Base-by-base conservation (phyloP, 306 rosid genomes). In the Benincasa hispida region DNA sequence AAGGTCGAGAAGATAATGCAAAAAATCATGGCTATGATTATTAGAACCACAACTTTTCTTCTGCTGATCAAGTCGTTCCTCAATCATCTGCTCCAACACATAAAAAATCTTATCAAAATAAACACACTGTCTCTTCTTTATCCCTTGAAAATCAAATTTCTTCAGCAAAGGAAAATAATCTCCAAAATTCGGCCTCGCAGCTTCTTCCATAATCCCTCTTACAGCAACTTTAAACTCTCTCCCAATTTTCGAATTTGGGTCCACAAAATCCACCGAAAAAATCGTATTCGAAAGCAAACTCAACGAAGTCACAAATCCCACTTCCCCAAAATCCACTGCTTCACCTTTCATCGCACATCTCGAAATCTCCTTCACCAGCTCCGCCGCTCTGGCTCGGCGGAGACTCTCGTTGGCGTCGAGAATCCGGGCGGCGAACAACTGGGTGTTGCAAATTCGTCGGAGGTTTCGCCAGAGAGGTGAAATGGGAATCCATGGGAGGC, bases 221-320 rank as follows among this genome's bases (percentile, higher is more conserved):
- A 76, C 17, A 0, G 55, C 2, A 0, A 66, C 82, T 79, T 59
- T 79, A 27, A 85, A 85, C 76, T 80, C 81, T 35, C 37, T 69
- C 2, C 83, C 78, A 75, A 76, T 41, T 21, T 75, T 80, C 8
- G 87, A 83, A 42, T n/a, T 62, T 1, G 81, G 78, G 75, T 82
- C 78, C 0, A 80, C 87, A 22, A 85, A 56, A 39, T 88, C 86
- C 9, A 61, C 39, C 0, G 91, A 85, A 59, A 80, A 88, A 14
- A 85, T 68, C 2, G 86, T 85, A 74, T 78, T 83, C 0, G 86
- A 85, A 25, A 85, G n/a, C 45, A 83, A 28, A 45, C 84, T 84
- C 17, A 85, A 57, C 7, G 76, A 5, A 0, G 86, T 83, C 14
- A 73, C 70, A 72, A 86, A 83, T 11, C 73, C 87, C 7, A 69